Evolutionary conservation across 495 filamentous ascomycete genomes (phyloP).

Genomic region (Penicillium goetzii): DNA sequence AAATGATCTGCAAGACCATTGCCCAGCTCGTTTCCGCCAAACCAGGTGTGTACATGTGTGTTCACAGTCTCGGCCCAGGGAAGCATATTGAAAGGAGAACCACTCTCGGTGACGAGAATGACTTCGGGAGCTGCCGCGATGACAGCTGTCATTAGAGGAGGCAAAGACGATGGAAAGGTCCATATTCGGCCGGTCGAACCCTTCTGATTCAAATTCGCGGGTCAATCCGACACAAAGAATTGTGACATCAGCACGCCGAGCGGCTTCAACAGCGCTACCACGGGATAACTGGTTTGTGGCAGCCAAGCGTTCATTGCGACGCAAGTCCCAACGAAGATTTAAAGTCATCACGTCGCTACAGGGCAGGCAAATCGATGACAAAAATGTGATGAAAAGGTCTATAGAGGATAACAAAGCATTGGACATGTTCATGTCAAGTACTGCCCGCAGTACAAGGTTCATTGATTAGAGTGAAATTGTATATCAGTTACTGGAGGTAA

Average conservation of each 20-base stretch:
- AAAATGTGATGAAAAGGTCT: not conserved
- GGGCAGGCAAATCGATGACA: no score
- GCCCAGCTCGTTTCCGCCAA: constrained; percentile 82
- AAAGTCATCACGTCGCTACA: no score
- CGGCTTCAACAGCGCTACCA: not conserved
- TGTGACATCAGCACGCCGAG: not conserved
- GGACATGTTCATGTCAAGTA: not conserved
- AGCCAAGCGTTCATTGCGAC: not conserved
- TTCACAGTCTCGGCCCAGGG: constrained; percentile 73
- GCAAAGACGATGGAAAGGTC: not conserved
- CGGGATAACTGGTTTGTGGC: not conserved
- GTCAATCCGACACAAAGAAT: not conserved
- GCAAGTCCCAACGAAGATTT: no score
- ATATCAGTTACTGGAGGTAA: constrained; percentile 25
- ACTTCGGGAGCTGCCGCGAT: not conserved
- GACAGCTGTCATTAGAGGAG: not conserved
- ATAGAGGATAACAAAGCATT: not conserved
- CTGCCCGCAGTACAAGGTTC: constrained; percentile 10
- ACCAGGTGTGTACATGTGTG: constrained; percentile 79
- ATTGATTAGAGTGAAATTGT: not conserved
- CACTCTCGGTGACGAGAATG: constrained; percentile 60
- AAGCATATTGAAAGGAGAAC: constrained; percentile 72
- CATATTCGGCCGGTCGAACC: not conserved
- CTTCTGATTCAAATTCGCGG: not conserved
- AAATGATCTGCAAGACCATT: constrained; percentile 71